These are phyloP conservation scores for Lachnellula suecica DNA, from an alignment of 2,329 filamentous ascomycete species.

Conservation along the genomic window DNA sequence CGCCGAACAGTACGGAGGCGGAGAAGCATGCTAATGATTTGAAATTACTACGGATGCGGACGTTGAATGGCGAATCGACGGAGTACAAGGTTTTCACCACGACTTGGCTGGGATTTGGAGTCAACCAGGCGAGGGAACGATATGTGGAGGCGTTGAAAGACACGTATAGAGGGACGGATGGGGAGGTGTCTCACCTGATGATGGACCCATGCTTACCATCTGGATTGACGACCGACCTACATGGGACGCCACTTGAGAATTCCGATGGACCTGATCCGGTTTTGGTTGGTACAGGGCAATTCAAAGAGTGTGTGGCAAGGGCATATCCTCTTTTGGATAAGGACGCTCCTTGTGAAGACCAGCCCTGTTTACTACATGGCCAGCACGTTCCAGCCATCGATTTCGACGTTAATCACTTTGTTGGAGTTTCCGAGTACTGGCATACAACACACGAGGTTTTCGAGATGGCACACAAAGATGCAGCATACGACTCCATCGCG, in stretches of 20 bases:
- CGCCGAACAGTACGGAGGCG: conserved; percentile 87
- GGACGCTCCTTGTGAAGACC: conserved; percentile 77
- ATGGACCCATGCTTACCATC: conserved; percentile 89
- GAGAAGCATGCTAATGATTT: conserved; percentile 87
- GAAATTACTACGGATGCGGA: conserved; percentile 81
- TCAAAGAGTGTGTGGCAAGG: conserved; percentile 77
- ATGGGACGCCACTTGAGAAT: conserved; percentile 57
- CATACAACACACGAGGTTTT: conserved; percentile 97
- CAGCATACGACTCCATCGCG: conserved; percentile 84
- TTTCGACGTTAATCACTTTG: conserved; percentile 95
- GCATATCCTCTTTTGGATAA: conserved; percentile 89
- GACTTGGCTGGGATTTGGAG: conserved; percentile 97
- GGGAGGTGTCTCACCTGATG: conserved; percentile 67
- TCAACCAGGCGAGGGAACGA: conserved; percentile 83
- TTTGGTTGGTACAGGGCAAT: conserved; percentile 81
- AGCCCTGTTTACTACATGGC: conserved; percentile 86
- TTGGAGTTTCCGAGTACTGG: conserved; percentile 98
- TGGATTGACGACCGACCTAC: conserved; percentile 70
- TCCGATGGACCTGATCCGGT: conserved; percentile 42
- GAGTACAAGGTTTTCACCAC: conserved; percentile 94
- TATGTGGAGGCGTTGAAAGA: conserved; percentile 79
- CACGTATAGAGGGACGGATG: conserved; percentile 56
- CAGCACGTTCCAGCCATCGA: conserved; percentile 94
- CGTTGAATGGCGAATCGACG: conserved; percentile 70
- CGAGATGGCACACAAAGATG: conserved; percentile 68